Evolutionary conservation across 148 eudicot genomes (phyloP).

Genomic region (Selenicereus undatus): DNA sequence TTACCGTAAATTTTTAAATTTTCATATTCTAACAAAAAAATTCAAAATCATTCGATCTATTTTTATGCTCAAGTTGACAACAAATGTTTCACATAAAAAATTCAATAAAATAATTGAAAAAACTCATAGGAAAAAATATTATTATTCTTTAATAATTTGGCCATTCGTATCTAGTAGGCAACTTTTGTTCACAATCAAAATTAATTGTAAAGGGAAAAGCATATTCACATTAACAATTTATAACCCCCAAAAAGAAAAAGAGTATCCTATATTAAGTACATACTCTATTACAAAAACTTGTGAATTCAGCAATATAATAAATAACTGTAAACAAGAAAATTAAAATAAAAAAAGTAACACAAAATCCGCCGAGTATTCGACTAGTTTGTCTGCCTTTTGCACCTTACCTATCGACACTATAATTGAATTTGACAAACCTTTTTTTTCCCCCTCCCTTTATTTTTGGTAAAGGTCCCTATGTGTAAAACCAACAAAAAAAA

Average conservation of each 20-base stretch:
- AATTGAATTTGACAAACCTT: slow-evolving; percentile 1
- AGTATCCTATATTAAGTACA: not conserved
- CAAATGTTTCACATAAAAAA: too few species aligned
- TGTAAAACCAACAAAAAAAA: slow-evolving; percentile 5
- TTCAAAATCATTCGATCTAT: too few species aligned
- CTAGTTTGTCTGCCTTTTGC: slow-evolving; percentile 3
- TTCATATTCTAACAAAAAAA: too few species aligned
- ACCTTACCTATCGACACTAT: slow-evolving; percentile 6
- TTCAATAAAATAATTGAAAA: too few species aligned
- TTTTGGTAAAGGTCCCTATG: not conserved
- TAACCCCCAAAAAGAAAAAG: not conserved
- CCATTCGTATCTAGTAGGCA: too few species aligned
- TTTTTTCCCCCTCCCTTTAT: not conserved
- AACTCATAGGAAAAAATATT: too few species aligned
- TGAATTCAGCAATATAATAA: not conserved
- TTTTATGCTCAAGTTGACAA: too few species aligned
- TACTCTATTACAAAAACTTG: not conserved
- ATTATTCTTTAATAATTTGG: too few species aligned
- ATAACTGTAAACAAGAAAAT: not conserved
- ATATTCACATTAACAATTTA: not conserved
- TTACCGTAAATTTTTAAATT: too few species aligned
- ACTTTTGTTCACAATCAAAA: not conserved
- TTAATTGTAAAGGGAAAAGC: not conserved
- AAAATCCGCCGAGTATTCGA: slow-evolving; percentile 1
- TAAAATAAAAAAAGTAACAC: not conserved